Evolutionary conservation across 1,284 basidiomycete species (phyloP).

Genomic region (Papiliotrema flavescens): DNA sequence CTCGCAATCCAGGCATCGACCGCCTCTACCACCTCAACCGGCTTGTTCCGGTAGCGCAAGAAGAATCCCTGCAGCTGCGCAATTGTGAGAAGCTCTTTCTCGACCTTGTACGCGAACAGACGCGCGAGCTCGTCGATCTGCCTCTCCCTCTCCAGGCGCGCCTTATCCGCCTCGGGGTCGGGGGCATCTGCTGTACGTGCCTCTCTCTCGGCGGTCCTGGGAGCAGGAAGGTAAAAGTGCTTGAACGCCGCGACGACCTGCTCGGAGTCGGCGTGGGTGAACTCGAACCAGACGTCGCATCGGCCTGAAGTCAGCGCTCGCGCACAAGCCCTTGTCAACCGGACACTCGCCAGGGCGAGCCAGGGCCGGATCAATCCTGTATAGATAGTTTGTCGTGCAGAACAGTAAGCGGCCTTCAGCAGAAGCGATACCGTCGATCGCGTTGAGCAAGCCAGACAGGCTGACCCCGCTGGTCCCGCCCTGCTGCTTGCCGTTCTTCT

Average conservation of each 20-base stretch:
- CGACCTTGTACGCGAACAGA: conserved; percentile 59
- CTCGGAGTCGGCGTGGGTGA: conserved; percentile 74
- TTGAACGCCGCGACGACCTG: conserved; percentile 64
- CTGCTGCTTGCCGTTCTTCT: neutral
- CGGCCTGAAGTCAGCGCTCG: conserved; percentile 58
- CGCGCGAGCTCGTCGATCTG: conserved; percentile 56
- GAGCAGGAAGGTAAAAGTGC: conserved; percentile 63
- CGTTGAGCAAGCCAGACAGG: conserved; percentile 74
- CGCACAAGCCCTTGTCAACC: neutral
- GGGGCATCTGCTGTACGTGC: too few species aligned
- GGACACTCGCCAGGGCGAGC: conserved; percentile 50
- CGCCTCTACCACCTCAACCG: conserved; percentile 58
- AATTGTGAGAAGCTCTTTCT: conserved; percentile 66
- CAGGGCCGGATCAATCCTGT: conserved; percentile 74
- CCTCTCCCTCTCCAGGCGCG: too few species aligned
- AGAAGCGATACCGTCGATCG: conserved; percentile 79
- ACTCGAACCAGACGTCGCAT: conserved; percentile 85
- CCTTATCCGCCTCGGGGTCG: too few species aligned
- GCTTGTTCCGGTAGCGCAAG: conserved; percentile 64
- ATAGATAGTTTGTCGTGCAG: conserved; percentile 68
- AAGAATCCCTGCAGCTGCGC: conserved; percentile 70
- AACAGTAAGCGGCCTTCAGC: conserved; percentile 77
- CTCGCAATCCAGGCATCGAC: conserved; percentile 61
- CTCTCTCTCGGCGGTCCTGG: too few species aligned
- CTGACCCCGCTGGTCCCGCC: conserved; percentile 49